phyloP scores from a whole-genome alignment of 345 rosid genomes.

The Linum lewisii region DNA sequence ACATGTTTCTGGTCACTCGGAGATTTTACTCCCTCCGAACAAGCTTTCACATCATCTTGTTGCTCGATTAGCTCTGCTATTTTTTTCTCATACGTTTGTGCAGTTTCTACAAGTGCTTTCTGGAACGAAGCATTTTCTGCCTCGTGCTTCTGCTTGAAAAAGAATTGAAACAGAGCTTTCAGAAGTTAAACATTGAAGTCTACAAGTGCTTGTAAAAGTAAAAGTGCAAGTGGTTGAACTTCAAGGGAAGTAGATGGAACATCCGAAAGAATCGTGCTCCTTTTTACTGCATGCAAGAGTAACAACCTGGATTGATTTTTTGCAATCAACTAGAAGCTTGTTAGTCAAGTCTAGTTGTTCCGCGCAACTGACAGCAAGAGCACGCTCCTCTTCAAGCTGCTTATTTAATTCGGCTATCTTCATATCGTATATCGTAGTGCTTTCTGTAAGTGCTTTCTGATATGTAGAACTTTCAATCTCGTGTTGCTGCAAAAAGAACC shows the following conservation, averaged over 20 bases:
- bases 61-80: constrained; percentile 48
- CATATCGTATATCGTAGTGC: constrained; percentile 69
- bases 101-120: constrained; percentile 62
- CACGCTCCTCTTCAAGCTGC: constrained; percentile 46
- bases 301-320: constrained; percentile 53
- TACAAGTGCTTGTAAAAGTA: constrained; percentile 8
- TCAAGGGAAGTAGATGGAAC: constrained; percentile 3
- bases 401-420: constrained; percentile 54
- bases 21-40: constrained; percentile 32
- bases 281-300: constrained; percentile 4
- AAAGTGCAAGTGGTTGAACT: constrained; percentile 1
- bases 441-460: constrained; percentile 60
- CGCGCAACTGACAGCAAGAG: constrained; percentile 28
- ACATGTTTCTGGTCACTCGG: constrained; percentile 40
- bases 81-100: constrained; percentile 56
- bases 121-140: constrained; percentile 42
- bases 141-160: constrained; percentile 46
- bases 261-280: too few species aligned
- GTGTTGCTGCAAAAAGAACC: constrained; percentile 3
- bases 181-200: constrained; percentile 1
- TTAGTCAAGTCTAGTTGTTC: constrained; percentile 39
- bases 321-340: constrained; percentile 42
- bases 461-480: constrained; percentile 19
- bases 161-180: constrained; percentile 8
- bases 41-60: constrained; percentile 41